Conservation (phyloP, 352 stramenopile genomes). For the Pythium diclinum region DNA sequence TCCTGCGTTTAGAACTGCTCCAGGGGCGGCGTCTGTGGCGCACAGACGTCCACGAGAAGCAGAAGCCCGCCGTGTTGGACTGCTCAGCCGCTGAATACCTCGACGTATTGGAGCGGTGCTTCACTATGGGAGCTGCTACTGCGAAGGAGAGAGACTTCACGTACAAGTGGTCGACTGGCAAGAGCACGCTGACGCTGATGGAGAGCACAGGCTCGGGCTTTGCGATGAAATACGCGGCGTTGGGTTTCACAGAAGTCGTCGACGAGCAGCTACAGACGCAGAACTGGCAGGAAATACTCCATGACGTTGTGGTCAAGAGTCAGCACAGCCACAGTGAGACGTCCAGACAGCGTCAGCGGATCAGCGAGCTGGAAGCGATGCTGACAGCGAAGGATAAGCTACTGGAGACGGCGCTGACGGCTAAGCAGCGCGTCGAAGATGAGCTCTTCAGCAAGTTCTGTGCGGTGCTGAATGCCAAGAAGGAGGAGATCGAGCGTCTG, state of each 20-base stretch:
- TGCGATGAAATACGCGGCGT: conserved; percentile 51
- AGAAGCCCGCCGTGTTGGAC: conserved; percentile 45
- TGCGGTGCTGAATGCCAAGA: conserved; percentile 55
- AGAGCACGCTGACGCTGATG: conserved; percentile 45
- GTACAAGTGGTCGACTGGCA: conserved; percentile 41
- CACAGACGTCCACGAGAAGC: conserved; percentile 26
- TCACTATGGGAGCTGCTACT: conserved; percentile 3
- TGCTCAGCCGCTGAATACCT: conserved; percentile 40
- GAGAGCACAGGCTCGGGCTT: conserved; percentile 33
- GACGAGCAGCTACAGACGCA: conserved; percentile 8
- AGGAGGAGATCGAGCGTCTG: conserved; percentile 52
- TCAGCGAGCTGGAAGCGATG: conserved; percentile 34
- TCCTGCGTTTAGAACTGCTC: conserved; percentile 33
- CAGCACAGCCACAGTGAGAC: conserved; percentile 14
- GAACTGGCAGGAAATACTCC: conserved; percentile 34
- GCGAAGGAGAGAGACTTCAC: conserved; percentile 26
- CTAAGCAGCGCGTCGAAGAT: conserved; percentile 48
- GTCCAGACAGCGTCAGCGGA: conserved; percentile 20
- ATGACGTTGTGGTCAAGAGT: conserved; percentile 27
- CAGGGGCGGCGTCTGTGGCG: conserved; percentile 33
- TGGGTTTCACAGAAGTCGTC: conserved; percentile 27
- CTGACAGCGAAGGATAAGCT: conserved; percentile 43
- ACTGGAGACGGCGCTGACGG: conserved; percentile 36
- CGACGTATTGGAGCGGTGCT: conserved; percentile 26
- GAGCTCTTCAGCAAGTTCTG: conserved; percentile 44